Evolutionary conservation across 257 asterid genomes (phyloP).

Genomic region (Jacaranda mimosifolia): DNA sequence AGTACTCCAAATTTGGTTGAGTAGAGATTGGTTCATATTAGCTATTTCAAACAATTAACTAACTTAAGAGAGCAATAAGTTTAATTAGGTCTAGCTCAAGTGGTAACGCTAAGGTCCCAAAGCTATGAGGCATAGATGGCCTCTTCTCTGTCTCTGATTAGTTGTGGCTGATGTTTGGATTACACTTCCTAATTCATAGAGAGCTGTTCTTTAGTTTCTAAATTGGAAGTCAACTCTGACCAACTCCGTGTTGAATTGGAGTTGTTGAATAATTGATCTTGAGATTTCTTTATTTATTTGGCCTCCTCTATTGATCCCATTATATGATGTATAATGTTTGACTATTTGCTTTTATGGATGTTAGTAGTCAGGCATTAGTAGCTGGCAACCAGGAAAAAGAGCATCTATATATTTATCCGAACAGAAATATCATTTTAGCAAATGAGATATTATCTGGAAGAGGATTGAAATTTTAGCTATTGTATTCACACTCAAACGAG

Average conservation of each 20-base stretch:
- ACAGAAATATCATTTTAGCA: background rate
- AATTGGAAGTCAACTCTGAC: constrained; percentile 43
- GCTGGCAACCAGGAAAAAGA: constrained; percentile 20
- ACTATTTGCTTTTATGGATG: constrained; percentile 29
- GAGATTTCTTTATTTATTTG: background rate
- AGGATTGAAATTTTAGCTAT: background rate
- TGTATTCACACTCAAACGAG: background rate
- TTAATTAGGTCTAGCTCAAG: background rate
- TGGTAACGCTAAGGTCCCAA: background rate
- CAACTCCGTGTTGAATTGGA: constrained; percentile 38
- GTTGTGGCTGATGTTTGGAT: constrained; percentile 20
- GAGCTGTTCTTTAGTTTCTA: constrained; percentile 35
- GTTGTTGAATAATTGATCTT: constrained; percentile 43
- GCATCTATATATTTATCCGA: background rate
- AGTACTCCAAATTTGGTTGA: constrained; percentile 20
- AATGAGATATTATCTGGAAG: background rate
- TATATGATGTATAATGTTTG: constrained; percentile 32
- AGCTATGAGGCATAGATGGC: too few relatives aligned
- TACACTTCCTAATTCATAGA: constrained; percentile 8
- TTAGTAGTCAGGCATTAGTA: background rate
- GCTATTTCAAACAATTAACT: background rate
- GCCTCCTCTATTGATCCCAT: background rate
- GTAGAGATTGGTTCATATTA: background rate
- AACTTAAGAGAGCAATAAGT: background rate
- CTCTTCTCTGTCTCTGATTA: constrained; percentile 5